Conservation (phyloP, 305 asterid species). For the Andrographis paniculata region DNA sequence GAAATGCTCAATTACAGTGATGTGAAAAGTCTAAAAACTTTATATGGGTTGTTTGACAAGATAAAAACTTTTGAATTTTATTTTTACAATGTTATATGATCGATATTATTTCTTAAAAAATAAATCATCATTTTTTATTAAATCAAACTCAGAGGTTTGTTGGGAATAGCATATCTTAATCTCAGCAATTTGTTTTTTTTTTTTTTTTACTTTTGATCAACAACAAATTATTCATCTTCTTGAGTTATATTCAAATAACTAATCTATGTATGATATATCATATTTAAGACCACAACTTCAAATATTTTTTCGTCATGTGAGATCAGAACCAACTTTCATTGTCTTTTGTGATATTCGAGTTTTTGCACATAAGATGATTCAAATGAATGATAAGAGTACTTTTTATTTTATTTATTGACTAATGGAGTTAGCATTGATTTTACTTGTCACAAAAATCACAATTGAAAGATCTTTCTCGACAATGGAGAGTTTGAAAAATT, state of each 20-base stretch:
- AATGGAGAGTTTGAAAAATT: background rate
- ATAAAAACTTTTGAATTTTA: background rate
- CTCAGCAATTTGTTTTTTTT: background rate
- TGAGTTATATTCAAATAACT: too few relatives aligned
- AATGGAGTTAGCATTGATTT: background rate
- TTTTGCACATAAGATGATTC: background rate
- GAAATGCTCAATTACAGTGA: background rate
- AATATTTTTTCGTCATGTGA: too few relatives aligned
- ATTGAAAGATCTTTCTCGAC: background rate
- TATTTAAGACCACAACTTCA: background rate
- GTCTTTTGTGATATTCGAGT: background rate
- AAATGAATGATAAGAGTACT: too few relatives aligned
- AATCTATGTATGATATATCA: background rate
- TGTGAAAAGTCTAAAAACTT: background rate
- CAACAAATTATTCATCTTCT: too few relatives aligned
- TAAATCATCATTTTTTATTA: background rate
- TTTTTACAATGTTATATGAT: background rate
- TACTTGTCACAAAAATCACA: background rate
- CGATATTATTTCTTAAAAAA: background rate
- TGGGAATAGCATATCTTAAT: background rate
- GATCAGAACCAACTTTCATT: background rate
- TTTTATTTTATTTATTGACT: background rate
- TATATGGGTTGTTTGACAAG: background rate
- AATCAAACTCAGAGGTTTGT: background rate
- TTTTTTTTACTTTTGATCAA: too few relatives aligned